Conservation (phyloP, 2,329 filamentous ascomycete species). For the Stagonosporopsis rhizophila region DNA sequence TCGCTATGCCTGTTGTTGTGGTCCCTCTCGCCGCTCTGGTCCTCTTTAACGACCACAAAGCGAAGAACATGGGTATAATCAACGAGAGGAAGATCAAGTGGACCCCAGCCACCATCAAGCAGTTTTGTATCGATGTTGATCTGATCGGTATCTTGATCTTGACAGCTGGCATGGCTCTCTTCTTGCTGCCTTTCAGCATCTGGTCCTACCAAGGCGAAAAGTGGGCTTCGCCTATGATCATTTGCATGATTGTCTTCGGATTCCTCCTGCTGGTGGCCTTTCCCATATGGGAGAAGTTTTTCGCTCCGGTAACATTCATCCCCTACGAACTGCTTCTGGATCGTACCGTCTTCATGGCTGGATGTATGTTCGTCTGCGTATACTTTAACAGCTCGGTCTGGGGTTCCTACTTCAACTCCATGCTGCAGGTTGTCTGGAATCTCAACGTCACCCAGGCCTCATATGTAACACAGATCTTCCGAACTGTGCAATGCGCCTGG, state of each 20-base stretch:
- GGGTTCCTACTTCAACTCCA: constrained; percentile 48
- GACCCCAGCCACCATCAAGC: constrained; percentile 51
- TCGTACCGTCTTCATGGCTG: constrained; percentile 59
- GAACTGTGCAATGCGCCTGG: constrained; percentile 35
- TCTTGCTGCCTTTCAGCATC: constrained; percentile 73
- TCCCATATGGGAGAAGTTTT: constrained; percentile 46
- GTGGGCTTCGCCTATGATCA: constrained; percentile 46
- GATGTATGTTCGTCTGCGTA: constrained; percentile 51
- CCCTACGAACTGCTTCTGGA: constrained; percentile 55
- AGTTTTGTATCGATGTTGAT: constrained; percentile 68
- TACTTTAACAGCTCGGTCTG: constrained; percentile 39
- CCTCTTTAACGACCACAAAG: constrained; percentile 65
- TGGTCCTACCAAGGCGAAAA: constrained; percentile 35
- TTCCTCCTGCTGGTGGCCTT: constrained; percentile 44
- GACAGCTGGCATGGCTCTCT: constrained; percentile 64
- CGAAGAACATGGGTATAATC: constrained; percentile 59
- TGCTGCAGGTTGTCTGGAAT: constrained; percentile 47
- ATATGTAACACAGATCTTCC: constrained; percentile 47
- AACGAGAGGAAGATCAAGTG: constrained; percentile 54
- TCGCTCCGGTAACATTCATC: constrained; percentile 49
- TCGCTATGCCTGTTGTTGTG: constrained; percentile 68
- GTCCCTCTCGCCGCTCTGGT: constrained; percentile 66
- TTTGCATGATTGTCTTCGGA: constrained; percentile 48
- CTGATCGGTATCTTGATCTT: constrained; percentile 67
- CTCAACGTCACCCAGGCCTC: constrained; percentile 37